phyloP scores from a whole-genome alignment of 306 rosid species.

The Trifolium subterraneum region DNA sequence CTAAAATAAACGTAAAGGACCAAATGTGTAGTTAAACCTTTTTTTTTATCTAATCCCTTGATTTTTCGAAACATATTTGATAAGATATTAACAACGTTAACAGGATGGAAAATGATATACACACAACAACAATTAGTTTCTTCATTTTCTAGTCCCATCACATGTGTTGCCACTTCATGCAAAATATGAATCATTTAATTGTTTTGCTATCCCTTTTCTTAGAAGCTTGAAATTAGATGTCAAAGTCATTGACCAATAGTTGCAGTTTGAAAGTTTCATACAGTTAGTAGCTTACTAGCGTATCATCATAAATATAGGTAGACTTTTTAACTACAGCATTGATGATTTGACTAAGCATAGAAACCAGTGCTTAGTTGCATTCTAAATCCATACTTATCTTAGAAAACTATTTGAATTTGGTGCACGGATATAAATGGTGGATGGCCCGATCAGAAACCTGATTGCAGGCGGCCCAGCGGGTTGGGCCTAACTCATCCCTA shows the following conservation, averaged over 20 bases:
- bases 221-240: not conserved
- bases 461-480: too few species aligned
- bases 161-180: not conserved
- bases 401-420: not conserved
- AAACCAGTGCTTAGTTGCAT: slow-evolving; percentile 23
- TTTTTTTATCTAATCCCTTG: not conserved
- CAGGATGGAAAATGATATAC: slow-evolving; percentile 8
- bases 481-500: too few species aligned
- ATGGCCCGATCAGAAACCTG: too few species aligned
- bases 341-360: slow-evolving; percentile 9
- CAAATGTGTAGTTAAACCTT: too few species aligned
- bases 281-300: not conserved
- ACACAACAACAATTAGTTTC: slow-evolving; percentile 19
- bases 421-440: too few species aligned
- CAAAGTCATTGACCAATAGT: slow-evolving; percentile 18
- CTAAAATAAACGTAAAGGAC: too few species aligned
- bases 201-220: not conserved
- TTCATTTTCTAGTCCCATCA: slow-evolving; percentile 1
- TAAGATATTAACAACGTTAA: slow-evolving; percentile 7
- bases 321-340: not conserved
- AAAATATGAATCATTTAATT: slow-evolving; percentile 3
- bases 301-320: slow-evolving; percentile 19
- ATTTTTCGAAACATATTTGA: not conserved
- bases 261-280: slow-evolving; percentile 1
- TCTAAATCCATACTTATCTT: slow-evolving; percentile 15